Percentiles rank a stretch among this genome's conserved stretches.
Evolutionary conservation across 768 basidiomycete genomes (phyloP).

Genomic region (Rhodosporidiobolus sp.): DNA sequence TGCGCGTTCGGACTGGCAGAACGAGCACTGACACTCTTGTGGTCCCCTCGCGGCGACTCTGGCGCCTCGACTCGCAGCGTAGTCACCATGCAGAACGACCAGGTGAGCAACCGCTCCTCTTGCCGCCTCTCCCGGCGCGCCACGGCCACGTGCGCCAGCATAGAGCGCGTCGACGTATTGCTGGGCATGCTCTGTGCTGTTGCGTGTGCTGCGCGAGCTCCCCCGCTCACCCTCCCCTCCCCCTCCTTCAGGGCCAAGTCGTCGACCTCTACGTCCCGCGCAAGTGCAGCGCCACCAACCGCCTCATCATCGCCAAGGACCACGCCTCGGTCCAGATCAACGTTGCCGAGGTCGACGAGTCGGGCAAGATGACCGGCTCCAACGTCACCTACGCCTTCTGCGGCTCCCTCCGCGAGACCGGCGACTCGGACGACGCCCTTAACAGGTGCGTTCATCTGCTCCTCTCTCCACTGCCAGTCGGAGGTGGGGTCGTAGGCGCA

Average conservation of each 20-base stretch:
- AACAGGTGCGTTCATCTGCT: slow-evolving; percentile 60
- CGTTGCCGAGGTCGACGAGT: slow-evolving; percentile 88
- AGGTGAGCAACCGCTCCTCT: slow-evolving; percentile 18
- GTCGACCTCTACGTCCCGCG: slow-evolving; percentile 99
- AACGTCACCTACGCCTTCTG: slow-evolving; percentile 86
- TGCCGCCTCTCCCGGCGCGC: not conserved
- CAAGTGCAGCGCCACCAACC: slow-evolving; percentile 72
- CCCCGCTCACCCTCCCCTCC: not conserved
- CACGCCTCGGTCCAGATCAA: slow-evolving; percentile 97
- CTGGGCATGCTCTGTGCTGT: not conserved
- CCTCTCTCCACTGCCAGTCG: too few relatives aligned
- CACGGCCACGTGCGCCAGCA: too few relatives aligned
- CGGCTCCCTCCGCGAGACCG: slow-evolving; percentile 88
- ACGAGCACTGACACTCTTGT: not conserved
- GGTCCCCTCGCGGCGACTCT: not conserved
- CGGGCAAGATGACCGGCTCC: slow-evolving; percentile 61
- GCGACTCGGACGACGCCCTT: slow-evolving; percentile 92
- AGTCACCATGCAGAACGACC: slow-evolving; percentile 43
- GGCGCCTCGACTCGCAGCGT: not conserved
- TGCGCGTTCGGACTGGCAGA: not conserved
- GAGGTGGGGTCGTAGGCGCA: too few relatives aligned
- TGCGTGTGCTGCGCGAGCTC: not conserved
- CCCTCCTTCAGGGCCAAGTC: slow-evolving; percentile 71
- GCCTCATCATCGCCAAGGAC: slow-evolving; percentile 97
- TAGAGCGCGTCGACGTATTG: not conserved